phyloP scores from a whole-genome alignment of 2,329 filamentous ascomycete genomes.

The Exophiala oligosperma region DNA sequence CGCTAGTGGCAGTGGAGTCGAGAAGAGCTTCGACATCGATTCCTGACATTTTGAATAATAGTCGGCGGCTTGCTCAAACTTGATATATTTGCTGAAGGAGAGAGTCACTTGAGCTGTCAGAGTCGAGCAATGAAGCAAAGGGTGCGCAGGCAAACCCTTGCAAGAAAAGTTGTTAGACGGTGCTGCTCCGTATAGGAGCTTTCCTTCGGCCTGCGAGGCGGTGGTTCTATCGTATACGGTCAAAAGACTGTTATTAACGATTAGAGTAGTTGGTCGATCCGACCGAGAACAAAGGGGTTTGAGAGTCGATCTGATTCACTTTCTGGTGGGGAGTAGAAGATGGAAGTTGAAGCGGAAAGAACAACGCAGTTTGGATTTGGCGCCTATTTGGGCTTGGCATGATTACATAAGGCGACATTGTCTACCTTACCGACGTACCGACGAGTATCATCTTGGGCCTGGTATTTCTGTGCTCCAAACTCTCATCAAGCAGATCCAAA shows the following conservation, averaged over 20 bases:
- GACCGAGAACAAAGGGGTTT: not conserved
- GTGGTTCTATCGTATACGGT: not conserved
- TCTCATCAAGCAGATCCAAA: too few relatives aligned
- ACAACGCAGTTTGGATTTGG: not conserved
- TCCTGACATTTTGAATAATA: constrained; percentile 58
- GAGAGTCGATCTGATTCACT: not conserved
- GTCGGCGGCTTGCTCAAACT: constrained; percentile 16
- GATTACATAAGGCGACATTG: not conserved
- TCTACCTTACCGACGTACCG: too few relatives aligned
- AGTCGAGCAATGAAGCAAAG: constrained; percentile 19
- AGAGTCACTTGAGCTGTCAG: constrained; percentile 26
- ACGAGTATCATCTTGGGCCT: too few relatives aligned
- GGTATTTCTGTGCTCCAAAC: too few relatives aligned
- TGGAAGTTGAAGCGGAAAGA: not conserved
- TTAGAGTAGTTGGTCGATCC: not conserved
- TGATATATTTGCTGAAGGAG: constrained; percentile 5
- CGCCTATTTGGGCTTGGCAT: not conserved
- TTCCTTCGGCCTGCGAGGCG: not conserved
- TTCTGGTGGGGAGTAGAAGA: too few relatives aligned
- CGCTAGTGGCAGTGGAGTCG: constrained; percentile 71
- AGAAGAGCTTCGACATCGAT: constrained; percentile 88
- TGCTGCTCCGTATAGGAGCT: not conserved
- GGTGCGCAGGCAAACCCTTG: constrained; percentile 26
- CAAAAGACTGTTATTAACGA: not conserved
- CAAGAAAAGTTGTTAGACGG: constrained; percentile 2